Conservation (phyloP, 108 stramenopile genomes). For the Fistulifera pelliculosa region DNA sequence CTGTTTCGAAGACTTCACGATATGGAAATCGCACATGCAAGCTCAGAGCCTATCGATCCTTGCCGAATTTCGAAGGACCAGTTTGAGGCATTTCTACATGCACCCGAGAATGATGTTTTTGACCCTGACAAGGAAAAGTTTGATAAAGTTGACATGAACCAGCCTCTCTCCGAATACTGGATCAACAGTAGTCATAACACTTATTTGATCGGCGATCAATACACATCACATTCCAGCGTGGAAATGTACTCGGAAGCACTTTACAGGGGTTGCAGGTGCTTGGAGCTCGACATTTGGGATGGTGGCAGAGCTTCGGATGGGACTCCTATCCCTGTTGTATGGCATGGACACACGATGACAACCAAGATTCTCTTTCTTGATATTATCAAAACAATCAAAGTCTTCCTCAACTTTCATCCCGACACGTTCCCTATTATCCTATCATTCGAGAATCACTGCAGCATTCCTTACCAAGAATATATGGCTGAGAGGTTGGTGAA, state of each 20-base stretch:
- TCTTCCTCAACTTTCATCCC: constrained; percentile 64
- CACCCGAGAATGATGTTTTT: constrained; percentile 59
- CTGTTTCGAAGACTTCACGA: constrained; percentile 51
- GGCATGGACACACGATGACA: constrained; percentile 92
- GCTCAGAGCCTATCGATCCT: constrained; percentile 22
- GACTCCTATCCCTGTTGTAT: constrained; percentile 67
- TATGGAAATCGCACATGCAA: constrained; percentile 46
- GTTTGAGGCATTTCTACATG: constrained; percentile 65
- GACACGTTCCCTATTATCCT: constrained; percentile 88
- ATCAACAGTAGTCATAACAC: constrained; percentile 96
- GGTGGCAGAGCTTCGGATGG: constrained; percentile 30
- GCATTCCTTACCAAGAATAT: constrained; percentile 69
- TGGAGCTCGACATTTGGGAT: constrained; percentile 97
- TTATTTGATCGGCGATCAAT: constrained; percentile 94
- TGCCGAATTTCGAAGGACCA: constrained; percentile 47
- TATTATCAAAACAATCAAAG: constrained; percentile 69
- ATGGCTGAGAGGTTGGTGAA: constrained; percentile 71
- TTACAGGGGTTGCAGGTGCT: constrained; percentile 88
- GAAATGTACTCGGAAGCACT: constrained; percentile 76
- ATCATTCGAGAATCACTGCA: constrained; percentile 95
- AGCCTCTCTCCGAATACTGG: constrained; percentile 88
- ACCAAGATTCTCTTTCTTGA: constrained; percentile 80
- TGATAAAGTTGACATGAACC: constrained; percentile 42
- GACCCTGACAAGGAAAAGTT: constrained; percentile 49
- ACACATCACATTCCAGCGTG: constrained; percentile 72